These are phyloP conservation scores for Posidonia oceanica DNA, from an alignment of 116 monocot genomes.

Conservation along the genomic window DNA sequence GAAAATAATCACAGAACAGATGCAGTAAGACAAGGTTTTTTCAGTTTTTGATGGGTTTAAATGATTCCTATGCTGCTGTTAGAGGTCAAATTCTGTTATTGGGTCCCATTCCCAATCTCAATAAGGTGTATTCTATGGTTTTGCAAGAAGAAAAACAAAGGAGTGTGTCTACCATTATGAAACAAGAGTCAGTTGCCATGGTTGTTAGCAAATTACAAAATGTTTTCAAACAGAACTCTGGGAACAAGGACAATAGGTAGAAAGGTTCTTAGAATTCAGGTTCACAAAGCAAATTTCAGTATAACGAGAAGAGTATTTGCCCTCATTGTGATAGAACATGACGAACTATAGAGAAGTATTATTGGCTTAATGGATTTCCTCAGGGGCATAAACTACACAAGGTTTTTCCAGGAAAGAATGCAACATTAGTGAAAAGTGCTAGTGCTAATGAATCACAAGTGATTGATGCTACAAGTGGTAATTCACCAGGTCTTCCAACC, in stretches of 20 bases:
- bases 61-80: not conserved
- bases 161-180: not conserved
- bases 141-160: not conserved
- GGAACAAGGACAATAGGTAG: not conserved
- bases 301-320: not conserved
- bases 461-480: too few relatives aligned
- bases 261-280: not conserved
- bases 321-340: not conserved
- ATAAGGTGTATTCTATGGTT: not conserved
- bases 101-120: not conserved
- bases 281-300: too few relatives aligned
- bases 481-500: too few relatives aligned
- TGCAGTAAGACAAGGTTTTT: not conserved
- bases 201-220: not conserved
- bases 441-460: too few relatives aligned
- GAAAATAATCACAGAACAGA: not conserved
- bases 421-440: too few relatives aligned
- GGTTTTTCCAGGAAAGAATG: not conserved
- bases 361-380: not conserved
- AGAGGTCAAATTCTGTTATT: constrained; percentile 1
- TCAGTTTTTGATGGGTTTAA: constrained; percentile 1
- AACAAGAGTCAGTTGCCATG: not conserved
- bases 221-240: not conserved
- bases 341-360: not conserved
- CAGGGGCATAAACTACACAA: not conserved